Evolutionary conservation across 768 basidiomycete genomes (phyloP), one percentile per base, ranked within the genome.

Genomic region (Collybia sordida): DNA sequence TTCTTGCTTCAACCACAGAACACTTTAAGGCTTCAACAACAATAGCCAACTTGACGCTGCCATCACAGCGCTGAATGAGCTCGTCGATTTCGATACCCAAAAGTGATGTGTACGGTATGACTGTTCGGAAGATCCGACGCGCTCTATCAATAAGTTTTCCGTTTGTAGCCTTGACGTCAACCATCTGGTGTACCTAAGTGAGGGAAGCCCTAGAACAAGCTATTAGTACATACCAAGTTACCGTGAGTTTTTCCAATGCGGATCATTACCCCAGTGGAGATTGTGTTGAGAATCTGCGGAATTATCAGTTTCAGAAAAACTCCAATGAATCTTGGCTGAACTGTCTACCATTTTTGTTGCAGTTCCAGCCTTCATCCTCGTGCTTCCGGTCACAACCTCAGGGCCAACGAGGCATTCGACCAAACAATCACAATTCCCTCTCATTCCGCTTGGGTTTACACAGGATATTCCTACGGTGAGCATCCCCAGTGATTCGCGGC

Each of bases 311-410:
- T 11, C 31, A 37, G 23, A 37, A 6, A 9, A 17, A 35, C 8
- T 17, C 1, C n/a, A 17, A 12, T 3, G 43, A 11, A 25, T 18
- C 35, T 6, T 12, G 19, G 14, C 48, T 21, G 40, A 27, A 35
- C 47, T 11, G 23, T 45, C 58, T 34, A 67, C 69, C 63, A 69
- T 59, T 54, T 71, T 71, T 9, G 69, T 71, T 19, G 66, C 69
- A n/a, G 68, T 69, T 6, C 69, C 69, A 11, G 67, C 65, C 55
- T 71, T 69, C 59, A 71, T 54, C 15, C 69, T 61, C 38, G 67
- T 64, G 42, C 66, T 68, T n/a, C 69, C 67, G 1, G 68, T 62
- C 11, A 69, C 59, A 22, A 65, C 53, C 44, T 69, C 69, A 3
- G 67, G 59, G 9, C 68, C 69, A 1, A 65, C 64, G 11, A 64